These are phyloP conservation scores for Penicillium robsamsonii DNA, from an alignment of 495 filamentous ascomycete genomes.

Conservation along the genomic window DNA sequence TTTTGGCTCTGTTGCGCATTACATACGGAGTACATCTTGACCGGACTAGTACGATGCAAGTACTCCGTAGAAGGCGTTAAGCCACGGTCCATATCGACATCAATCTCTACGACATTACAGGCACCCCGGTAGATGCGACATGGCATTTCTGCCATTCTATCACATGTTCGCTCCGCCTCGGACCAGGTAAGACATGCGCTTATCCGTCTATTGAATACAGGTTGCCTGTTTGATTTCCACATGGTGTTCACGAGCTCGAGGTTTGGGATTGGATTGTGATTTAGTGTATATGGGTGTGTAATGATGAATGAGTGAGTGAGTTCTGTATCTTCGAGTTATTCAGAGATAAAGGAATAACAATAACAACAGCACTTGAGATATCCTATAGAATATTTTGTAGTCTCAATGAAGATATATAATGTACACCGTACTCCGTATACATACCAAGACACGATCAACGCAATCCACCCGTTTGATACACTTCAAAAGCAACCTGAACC, in stretches of 20 bases:
- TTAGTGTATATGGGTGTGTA: not conserved
- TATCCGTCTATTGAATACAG: slow-evolving; percentile 4
- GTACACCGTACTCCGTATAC: not conserved
- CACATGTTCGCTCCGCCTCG: not conserved
- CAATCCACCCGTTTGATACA: not conserved
- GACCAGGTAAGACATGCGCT: slow-evolving; percentile 4
- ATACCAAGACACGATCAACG: not conserved
- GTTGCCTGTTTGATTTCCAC: slow-evolving; percentile 8
- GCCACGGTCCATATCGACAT: not conserved
- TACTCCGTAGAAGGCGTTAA: not conserved
- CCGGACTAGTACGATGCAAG: not conserved
- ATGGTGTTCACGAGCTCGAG: slow-evolving; percentile 11
- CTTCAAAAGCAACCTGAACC: no score
- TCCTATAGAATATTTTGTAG: not conserved
- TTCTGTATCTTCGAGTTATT: not conserved
- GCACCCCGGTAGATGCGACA: not conserved
- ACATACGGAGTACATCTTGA: not conserved
- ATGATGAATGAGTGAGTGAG: not conserved
- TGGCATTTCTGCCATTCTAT: not conserved
- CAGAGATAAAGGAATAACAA: not conserved
- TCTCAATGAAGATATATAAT: not conserved
- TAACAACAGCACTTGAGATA: not conserved
- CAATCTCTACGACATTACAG: not conserved
- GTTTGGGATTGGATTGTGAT: not conserved
- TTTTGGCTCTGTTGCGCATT: slow-evolving; percentile 2